Evolutionary conservation across 768 basidiomycete genomes (phyloP).

Genomic region (Naganishia vishniacii): DNA sequence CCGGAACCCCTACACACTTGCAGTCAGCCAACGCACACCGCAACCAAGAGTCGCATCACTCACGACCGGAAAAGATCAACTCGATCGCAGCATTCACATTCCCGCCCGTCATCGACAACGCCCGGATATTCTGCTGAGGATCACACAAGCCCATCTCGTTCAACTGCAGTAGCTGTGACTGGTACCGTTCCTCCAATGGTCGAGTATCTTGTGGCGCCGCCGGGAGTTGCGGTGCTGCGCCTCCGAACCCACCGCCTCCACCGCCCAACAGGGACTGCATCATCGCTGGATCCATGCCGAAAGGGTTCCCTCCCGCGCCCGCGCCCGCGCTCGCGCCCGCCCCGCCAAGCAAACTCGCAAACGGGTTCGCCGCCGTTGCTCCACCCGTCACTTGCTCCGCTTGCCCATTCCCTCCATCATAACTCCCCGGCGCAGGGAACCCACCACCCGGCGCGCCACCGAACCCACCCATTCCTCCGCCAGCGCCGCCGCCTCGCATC

Average conservation of each 20-base stretch:
- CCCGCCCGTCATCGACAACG: conserved; percentile 83
- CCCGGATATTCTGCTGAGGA: conserved; percentile 80
- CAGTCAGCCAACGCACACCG: too few species aligned
- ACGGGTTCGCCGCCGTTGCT: background rate
- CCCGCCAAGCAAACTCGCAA: conserved; percentile 7
- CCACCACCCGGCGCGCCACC: conserved; percentile 29
- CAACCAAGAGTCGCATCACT: conserved; percentile 38
- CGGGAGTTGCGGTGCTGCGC: conserved; percentile 40
- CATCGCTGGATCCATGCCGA: conserved; percentile 52
- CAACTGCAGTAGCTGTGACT: conserved; percentile 61
- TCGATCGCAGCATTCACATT: conserved; percentile 89
- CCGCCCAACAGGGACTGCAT: conserved; percentile 51
- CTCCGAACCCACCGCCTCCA: conserved; percentile 31
- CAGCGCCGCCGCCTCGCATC: conserved; percentile 21
- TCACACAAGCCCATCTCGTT: conserved; percentile 86
- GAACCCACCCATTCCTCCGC: conserved; percentile 28
- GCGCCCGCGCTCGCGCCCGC: conserved; percentile 26
- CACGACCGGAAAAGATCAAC: conserved; percentile 79
- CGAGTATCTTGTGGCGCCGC: conserved; percentile 59
- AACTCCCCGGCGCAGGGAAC: conserved; percentile 2
- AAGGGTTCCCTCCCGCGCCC: conserved; percentile 32
- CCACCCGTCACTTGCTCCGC: too few species aligned
- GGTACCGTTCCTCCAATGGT: conserved; percentile 86
- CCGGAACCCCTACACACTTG: background rate
- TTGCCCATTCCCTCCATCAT: background rate